Evolutionary conservation across 257 asterid species (phyloP).

Genomic region (Solanum commersonii): DNA sequence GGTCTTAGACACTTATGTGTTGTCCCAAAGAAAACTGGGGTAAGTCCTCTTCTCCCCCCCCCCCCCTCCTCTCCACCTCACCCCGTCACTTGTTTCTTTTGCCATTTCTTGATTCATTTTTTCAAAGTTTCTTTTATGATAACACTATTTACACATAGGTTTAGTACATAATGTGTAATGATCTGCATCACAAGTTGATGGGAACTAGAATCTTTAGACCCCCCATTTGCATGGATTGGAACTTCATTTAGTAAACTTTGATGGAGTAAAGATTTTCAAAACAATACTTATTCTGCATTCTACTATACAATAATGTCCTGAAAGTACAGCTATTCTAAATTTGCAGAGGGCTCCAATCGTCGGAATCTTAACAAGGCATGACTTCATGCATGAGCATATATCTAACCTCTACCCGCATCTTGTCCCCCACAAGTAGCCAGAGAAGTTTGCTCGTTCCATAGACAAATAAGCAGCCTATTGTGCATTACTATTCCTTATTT

Average conservation of each 20-base stretch:
- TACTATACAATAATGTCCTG: background rate
- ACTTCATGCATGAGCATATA: slow-evolving; percentile 74
- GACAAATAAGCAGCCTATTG: background rate
- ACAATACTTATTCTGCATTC: background rate
- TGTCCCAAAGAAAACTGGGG: slow-evolving; percentile 81
- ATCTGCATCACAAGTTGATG: background rate
- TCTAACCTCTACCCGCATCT: slow-evolving; percentile 51
- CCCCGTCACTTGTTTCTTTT: background rate
- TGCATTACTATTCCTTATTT: background rate
- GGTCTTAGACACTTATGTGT: slow-evolving; percentile 91
- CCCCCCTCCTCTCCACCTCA: background rate
- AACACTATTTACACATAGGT: background rate
- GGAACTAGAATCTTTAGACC: background rate
- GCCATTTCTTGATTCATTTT: background rate
- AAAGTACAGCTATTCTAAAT: background rate
- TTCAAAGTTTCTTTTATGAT: background rate
- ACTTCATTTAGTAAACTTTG: background rate
- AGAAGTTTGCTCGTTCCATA: background rate
- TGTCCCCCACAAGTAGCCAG: background rate
- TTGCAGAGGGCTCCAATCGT: slow-evolving; percentile 69
- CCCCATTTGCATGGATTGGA: background rate
- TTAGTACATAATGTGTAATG: background rate
- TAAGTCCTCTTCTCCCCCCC: slow-evolving; percentile 11
- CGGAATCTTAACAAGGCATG: slow-evolving; percentile 77
- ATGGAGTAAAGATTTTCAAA: background rate